Base-by-base conservation (phyloP, 1,139 yeast genomes). In the Barnettozyma hawaiiensis region DNA sequence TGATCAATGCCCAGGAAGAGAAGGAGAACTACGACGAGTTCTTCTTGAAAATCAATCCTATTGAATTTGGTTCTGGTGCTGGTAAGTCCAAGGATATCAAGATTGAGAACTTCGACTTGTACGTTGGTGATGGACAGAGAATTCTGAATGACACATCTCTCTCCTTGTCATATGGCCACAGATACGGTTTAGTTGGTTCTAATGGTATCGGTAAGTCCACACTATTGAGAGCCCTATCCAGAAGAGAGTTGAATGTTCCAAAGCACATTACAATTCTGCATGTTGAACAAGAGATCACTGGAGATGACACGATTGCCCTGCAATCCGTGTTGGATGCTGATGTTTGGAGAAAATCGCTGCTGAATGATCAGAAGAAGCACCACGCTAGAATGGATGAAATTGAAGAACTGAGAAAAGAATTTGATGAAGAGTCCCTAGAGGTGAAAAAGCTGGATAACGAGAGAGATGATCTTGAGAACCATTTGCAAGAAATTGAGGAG, bases 181-280 rank as follows among this genome's bases (percentile, higher is more conserved):
- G 98, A 63, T 92, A 92, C 55, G 99, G 98, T 78, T 71, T 92
- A 46, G 96, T 92, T 37, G 99, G 99, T 65, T 95, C 90, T 62
- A 92, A 92, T 69, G 99, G 99, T 89, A 89, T 94, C 57, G 99
- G 99, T 81, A 92, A 92, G 63, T 90, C 97, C 34, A 92, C 98
- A 0, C 69, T 92, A 45, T 71, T 92, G 58, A 75, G 87, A 55
- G 99, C 99, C 0, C 70, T 92, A 42, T 83, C 97, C 1, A 78
- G 95, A 63, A 83, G 99, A 75, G 98, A 92, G 62, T 72, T 92
- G 53, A 80, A 87, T 46, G 84, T 92, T 53, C 97, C 98, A 15
- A 87, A 86, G 55, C 97, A 92, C 62, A 89, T 92, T 50, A 85
- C 97, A 2, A 86, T 92, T 66, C 73, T 92, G 52, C 97, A 92